Base-by-base conservation (phyloP, 371 early-diverging fungal genomes). In the Cokeromyces recurvatus region DNA sequence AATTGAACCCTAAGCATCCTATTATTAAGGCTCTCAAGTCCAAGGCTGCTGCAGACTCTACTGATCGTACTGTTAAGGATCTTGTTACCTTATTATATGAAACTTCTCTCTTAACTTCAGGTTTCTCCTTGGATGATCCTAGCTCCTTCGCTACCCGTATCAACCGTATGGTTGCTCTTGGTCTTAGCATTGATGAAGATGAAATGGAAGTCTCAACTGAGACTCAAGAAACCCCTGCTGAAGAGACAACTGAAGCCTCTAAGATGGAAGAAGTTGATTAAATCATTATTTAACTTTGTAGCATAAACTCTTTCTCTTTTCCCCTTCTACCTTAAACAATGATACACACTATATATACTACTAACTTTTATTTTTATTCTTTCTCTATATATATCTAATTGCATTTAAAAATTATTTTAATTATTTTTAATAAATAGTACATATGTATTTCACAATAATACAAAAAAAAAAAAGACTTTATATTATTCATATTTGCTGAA, bases 251-350 rank as follows among this genome's bases (percentile, higher is more conserved):
- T 61, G 91, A 82, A 62, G 87, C 88, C 56, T 86, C 89, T 77
- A 86, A 87, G 81, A 98, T 96, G 96, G 98, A 97, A 78, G 95
- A 97, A 79, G 92, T 93, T 51, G 94, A 93, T 70, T 95, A 92
- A 84, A 74, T 53, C 46, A 43, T 46, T 46, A 16, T 19, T 34
- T 34, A 5, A 6, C 35, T 14, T 34, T 34, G 29, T 29, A 29
- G 5, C 11, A 29, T 29, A n/a, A n/a, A n/a, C 11, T 29, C 29
- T 29, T 29, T 29, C 11, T 29, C 29, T 29, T 29, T 29, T 29
- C 29, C 11, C 11, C 11, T 29, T 29, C 11, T 29, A n/a, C n/a
- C n/a, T n/a, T n/a, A n/a, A n/a, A n/a, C n/a, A n/a, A n/a, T n/a
- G n/a, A n/a, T n/a, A n/a, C n/a, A n/a, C n/a, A n/a, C n/a, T n/a